Evolutionary conservation across 1,139 yeast genomes (phyloP), one percentile per base, ranked within the genome.

Genomic region (Saccharomyces hybrid): DNA sequence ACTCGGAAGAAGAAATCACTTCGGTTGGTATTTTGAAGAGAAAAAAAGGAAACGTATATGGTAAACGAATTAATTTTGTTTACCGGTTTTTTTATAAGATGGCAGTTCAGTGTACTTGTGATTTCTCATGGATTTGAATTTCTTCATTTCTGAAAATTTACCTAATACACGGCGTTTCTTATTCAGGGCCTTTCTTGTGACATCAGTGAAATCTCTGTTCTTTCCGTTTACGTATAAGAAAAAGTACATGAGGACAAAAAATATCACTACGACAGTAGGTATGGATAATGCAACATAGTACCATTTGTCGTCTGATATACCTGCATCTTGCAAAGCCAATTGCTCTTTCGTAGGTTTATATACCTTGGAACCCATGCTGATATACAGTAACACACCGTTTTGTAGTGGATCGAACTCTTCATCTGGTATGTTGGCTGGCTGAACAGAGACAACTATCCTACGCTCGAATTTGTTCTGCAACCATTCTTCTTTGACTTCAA

Each of bases 231-330:
- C 57, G 62, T 72, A 74, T 11, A 84, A 77, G 67, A 86, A 85
- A 56, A 82, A 62, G 66, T 84, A 86, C 86, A 86, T 83, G 48
- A 77, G 74, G 48, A 83, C 72, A 2, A 79, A 83, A 24, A 83
- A 78, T 29, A 86, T 60, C n/a, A 82, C 70, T 31, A 86, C 88
- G 55, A 79, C 75, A 0, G 88, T 79, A n/a, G 96, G 96, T 67
- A 87, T 78, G 7, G 86, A 75, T 64, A 87, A 75, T 49, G 82
- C 79, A 60, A 84, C 76, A 64, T 86, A 85, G 64, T 84, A 85
- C 65, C 84, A 86, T 58, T 82, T 81, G 60, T 82, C 83, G 56
- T 79, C 73, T 1, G 78, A 78, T 53, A 84, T 82, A 51, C 84
- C 88, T 54, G 80, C 82, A 60, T 79, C 80, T 58, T 78, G 76